Conservation (phyloP, 495 filamentous ascomycete genomes). For the Parathielavia appendiculata region DNA sequence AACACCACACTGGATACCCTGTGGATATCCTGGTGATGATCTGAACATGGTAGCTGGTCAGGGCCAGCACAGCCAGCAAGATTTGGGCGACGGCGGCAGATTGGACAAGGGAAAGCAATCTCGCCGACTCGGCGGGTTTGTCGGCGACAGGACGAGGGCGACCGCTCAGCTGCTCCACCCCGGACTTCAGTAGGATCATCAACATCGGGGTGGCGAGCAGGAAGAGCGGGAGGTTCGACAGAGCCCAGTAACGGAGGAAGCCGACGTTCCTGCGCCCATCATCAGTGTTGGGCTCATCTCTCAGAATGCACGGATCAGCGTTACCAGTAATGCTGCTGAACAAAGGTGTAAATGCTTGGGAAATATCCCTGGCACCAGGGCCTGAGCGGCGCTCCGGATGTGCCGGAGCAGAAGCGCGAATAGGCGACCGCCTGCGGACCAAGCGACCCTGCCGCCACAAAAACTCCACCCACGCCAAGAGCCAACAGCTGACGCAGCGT, state of each 20-base stretch:
- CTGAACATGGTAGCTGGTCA: conserved; percentile 84
- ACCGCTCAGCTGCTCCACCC: conserved; percentile 41
- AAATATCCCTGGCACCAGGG: conserved; percentile 68
- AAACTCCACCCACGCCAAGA: conserved; percentile 58
- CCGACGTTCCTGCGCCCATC: conserved; percentile 64
- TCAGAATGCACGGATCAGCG: conserved; percentile 19
- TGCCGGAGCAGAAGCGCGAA: conserved; percentile 55
- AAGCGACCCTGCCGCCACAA: conserved; percentile 60
- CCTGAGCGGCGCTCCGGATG: conserved; percentile 33
- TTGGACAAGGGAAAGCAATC: conserved; percentile 32
- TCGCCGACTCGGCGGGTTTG: conserved; percentile 19
- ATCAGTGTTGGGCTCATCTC: not conserved
- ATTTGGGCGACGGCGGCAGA: conserved; percentile 69
- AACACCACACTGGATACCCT: conserved; percentile 85
- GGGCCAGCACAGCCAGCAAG: conserved; percentile 61
- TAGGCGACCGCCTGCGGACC: conserved; percentile 76
- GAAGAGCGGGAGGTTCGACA: conserved; percentile 84
- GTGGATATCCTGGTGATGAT: conserved; percentile 87
- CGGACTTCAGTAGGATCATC: conserved; percentile 58
- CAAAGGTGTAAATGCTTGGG: conserved; percentile 88
- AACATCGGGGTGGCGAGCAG: conserved; percentile 76
- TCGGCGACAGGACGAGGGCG: not conserved
- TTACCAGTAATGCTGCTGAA: conserved; percentile 87
- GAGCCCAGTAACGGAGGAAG: conserved; percentile 84
- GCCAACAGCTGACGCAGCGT: conserved; percentile 47